phyloP scores from a whole-genome alignment of 2,329 filamentous ascomycete species.

The Talaromyces sp. region DNA sequence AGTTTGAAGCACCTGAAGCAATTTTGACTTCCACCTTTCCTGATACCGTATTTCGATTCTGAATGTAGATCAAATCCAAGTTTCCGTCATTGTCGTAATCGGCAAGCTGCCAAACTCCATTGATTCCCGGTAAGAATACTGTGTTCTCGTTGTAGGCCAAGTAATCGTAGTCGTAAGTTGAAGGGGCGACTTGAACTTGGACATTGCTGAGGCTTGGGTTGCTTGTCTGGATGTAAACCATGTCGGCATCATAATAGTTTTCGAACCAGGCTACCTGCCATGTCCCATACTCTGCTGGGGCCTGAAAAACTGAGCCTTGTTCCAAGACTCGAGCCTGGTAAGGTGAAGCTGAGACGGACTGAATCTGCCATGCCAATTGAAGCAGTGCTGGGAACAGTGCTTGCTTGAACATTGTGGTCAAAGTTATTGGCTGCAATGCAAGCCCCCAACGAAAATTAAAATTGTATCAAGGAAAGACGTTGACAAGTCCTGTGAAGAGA shows the following conservation, averaged over 20 bases:
- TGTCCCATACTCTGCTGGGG: neutral
- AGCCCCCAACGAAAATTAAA: neutral
- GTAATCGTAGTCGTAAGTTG: neutral
- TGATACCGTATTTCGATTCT: conserved; percentile 17
- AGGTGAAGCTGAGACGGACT: neutral
- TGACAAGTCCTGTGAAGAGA: neutral
- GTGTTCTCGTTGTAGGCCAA: conserved; percentile 27
- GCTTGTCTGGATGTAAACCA: conserved; percentile 16
- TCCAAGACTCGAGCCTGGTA: neutral
- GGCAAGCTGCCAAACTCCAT: conserved; percentile 2
- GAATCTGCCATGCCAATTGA: neutral
- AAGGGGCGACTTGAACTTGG: conserved; percentile 16
- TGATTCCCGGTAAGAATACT: conserved; percentile 45
- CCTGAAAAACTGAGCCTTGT: neutral
- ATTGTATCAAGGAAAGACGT: neutral
- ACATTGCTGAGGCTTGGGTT: conserved; percentile 16
- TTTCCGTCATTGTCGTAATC: conserved; percentile 16
- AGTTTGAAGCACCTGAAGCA: conserved; percentile 18
- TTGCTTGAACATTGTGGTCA: neutral
- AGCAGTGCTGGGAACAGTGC: neutral
- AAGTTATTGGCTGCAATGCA: neutral
- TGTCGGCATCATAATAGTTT: neutral
- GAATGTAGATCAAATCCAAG: conserved; percentile 17
- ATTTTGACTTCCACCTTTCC: conserved; percentile 17
- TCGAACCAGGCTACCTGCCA: neutral